A percentile compares a stretch with the other conserved stretches of the same genome.
These are phyloP conservation scores for Fusarium brachygibbosum DNA, from an alignment of 2,329 filamentous ascomycete species.

Conservation along the genomic window DNA sequence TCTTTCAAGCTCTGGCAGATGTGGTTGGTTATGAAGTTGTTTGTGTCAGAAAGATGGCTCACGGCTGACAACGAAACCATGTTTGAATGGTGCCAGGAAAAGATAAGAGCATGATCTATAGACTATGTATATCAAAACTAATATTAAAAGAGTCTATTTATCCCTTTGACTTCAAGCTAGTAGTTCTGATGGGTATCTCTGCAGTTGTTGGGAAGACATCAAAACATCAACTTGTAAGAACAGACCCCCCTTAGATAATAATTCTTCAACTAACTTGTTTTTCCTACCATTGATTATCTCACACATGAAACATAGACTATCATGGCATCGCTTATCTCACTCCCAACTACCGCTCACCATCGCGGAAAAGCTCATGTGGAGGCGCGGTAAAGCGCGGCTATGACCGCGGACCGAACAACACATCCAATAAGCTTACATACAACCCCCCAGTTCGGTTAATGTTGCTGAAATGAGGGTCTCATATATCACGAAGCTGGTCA, in stretches of 20 bases:
- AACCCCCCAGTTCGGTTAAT: conserved; percentile 34
- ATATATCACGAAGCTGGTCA: conserved; percentile 19
- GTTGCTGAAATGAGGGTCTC: conserved; percentile 17
- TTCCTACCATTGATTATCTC: accelerated
- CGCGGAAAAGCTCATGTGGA: conserved; percentile 33
- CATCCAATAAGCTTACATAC: conserved; percentile 44
- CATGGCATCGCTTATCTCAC: background rate
- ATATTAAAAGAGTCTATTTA: background rate
- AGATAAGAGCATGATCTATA: background rate
- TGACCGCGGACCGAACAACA: conserved; percentile 42
- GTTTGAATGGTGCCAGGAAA: too few relatives aligned
- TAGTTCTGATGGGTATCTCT: background rate
- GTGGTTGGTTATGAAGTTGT: background rate
- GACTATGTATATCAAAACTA: accelerated
- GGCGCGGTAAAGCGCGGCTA: conserved; percentile 42
- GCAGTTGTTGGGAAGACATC: background rate
- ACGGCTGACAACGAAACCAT: too few relatives aligned
- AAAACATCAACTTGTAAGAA: background rate
- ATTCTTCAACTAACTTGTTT: background rate
- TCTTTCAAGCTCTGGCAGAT: too few relatives aligned
- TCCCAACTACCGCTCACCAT: background rate
- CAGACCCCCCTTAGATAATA: background rate
- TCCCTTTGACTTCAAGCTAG: too few relatives aligned
- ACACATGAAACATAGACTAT: accelerated
- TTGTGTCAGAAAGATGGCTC: background rate